A percentile compares a stretch with the other conserved stretches of the same genome.
Evolutionary conservation across 306 rosid species (phyloP).

Genomic region (Inga leiocalycina): DNA sequence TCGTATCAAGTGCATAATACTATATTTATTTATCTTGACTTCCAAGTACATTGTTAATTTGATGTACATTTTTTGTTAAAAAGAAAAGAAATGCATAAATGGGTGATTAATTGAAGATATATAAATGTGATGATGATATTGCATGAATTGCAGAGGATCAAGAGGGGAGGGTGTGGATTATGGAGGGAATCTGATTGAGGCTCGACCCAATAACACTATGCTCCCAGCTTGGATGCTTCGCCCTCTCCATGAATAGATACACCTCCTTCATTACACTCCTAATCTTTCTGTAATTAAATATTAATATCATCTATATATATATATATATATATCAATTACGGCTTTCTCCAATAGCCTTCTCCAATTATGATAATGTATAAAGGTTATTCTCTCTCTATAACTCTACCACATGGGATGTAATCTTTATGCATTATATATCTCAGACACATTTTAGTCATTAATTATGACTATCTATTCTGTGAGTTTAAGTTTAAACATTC

Average conservation of each 20-base stretch:
- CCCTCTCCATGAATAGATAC: slow-evolving; percentile 37
- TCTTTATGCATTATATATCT: background rate
- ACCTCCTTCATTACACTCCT: background rate
- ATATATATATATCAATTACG: background rate
- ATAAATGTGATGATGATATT: background rate
- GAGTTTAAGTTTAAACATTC: background rate
- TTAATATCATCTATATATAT: no score
- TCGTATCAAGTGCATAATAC: no score
- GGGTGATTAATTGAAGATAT: background rate
- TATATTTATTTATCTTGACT: background rate
- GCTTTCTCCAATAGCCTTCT: background rate
- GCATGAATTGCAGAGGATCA: slow-evolving; percentile 1
- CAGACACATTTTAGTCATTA: background rate
- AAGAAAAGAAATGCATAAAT: no score
- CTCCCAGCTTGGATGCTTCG: slow-evolving; percentile 80
- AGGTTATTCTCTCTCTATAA: background rate
- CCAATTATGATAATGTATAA: background rate
- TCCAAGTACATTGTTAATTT: background rate
- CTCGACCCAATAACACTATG: slow-evolving; percentile 22
- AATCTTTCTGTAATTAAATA: background rate
- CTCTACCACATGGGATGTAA: background rate
- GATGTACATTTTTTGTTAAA: no score
- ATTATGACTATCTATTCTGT: background rate
- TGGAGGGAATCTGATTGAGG: slow-evolving; percentile 13
- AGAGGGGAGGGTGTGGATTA: slow-evolving; percentile 30